Evolutionary conservation across 2,329 filamentous ascomycete genomes (phyloP).

Genomic region (Triangularia setosa): DNA sequence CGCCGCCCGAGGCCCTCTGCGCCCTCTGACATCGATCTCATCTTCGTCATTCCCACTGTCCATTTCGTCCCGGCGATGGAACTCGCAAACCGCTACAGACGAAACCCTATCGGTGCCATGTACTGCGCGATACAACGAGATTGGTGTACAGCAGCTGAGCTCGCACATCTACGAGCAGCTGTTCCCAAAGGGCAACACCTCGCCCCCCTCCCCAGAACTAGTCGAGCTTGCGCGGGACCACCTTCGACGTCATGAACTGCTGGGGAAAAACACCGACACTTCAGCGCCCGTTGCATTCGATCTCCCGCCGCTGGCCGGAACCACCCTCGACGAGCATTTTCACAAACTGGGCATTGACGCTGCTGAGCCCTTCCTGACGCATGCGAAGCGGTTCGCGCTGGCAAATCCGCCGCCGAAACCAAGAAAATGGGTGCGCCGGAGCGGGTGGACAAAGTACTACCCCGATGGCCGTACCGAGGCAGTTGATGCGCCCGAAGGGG

Average conservation of each 20-base stretch:
- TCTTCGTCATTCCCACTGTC: not conserved
- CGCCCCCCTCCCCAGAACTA: slow-evolving; percentile 62
- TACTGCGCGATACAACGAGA: slow-evolving; percentile 77
- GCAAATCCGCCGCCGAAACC: slow-evolving; percentile 57
- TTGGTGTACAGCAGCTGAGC: slow-evolving; percentile 92
- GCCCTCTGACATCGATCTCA: slow-evolving; percentile 7
- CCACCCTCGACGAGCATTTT: slow-evolving; percentile 90
- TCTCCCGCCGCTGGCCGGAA: slow-evolving; percentile 72
- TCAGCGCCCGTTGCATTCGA: slow-evolving; percentile 77
- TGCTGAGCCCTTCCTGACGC: slow-evolving; percentile 75
- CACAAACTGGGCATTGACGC: slow-evolving; percentile 80
- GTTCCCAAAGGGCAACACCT: slow-evolving; percentile 57
- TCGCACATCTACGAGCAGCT: slow-evolving; percentile 76
- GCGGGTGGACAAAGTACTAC: slow-evolving; percentile 94
- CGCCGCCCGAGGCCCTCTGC: slow-evolving; percentile 37
- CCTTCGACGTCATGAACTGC: slow-evolving; percentile 75
- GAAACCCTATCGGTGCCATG: slow-evolving; percentile 44
- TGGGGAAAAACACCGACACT: slow-evolving; percentile 84
- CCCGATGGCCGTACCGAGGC: slow-evolving; percentile 65
- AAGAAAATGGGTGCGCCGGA: slow-evolving; percentile 69
- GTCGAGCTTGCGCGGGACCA: slow-evolving; percentile 79
- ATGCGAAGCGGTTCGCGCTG: slow-evolving; percentile 70
- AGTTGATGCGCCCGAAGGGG: slow-evolving; percentile 73
- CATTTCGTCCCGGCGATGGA: slow-evolving; percentile 20
- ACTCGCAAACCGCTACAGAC: slow-evolving; percentile 13